Percentiles rank a stretch among this genome's conserved stretches.
phyloP scores from a whole-genome alignment of 1,284 basidiomycete genomes.

The Spongispora temasekensis region DNA sequence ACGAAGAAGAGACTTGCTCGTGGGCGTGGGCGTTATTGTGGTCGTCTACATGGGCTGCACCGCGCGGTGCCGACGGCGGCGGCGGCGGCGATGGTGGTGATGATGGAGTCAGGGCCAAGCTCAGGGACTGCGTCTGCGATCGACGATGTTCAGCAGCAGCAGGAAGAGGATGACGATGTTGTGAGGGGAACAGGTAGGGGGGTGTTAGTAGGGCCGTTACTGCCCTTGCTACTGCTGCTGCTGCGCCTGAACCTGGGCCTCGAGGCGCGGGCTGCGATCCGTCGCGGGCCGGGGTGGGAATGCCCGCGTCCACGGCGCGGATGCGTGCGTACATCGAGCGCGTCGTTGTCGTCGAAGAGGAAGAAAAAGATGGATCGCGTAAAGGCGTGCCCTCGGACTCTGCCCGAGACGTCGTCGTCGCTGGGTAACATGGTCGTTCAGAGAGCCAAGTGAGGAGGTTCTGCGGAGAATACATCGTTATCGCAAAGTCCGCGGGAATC shows the following conservation, averaged over 20 bases:
- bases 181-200: too few relatives aligned
- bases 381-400: too few relatives aligned
- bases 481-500: constrained; percentile 45
- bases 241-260: neutral
- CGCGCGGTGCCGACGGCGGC: too few relatives aligned
- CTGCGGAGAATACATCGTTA: constrained; percentile 41
- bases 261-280: constrained; percentile 4
- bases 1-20: too few relatives aligned
- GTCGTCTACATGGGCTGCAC: neutral
- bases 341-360: constrained; percentile 21
- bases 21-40: neutral
- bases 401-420: constrained; percentile 2
- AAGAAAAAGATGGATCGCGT: too few relatives aligned
- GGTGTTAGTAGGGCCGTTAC: too few relatives aligned
- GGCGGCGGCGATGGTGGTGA: too few relatives aligned
- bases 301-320: constrained; percentile 50
- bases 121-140: too few relatives aligned
- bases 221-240: neutral
- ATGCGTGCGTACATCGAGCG: constrained; percentile 56
- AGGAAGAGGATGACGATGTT: too few relatives aligned
- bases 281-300: constrained; percentile 44
- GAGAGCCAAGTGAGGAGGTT: constrained; percentile 20
- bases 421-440: too few relatives aligned
- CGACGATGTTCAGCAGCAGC: too few relatives aligned
- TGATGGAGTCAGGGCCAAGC: too few relatives aligned